Evolutionary conservation across 345 rosid genomes (phyloP), one percentile per base, ranked within the genome.

Genomic region (Streptanthus diversifolius): DNA sequence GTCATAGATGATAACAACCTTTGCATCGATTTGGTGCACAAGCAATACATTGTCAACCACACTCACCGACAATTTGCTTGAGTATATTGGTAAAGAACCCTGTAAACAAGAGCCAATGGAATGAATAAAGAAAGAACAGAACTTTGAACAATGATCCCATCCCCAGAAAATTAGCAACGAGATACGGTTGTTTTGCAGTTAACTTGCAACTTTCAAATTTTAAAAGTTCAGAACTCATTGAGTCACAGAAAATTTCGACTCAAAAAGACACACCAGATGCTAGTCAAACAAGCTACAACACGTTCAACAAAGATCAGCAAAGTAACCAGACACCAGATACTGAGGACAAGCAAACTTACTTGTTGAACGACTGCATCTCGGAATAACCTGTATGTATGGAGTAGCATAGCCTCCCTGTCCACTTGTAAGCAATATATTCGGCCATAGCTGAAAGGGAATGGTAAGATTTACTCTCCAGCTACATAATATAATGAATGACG

Each of bases 381-480:
- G 79, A 92, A 95, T 80, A 95, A 92, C 76, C 96, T 85, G 81
- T 95, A 92, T 2, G 80, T 84, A 80, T 95, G 90, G 45, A 95
- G 91, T 43, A 84, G 83, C 98, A 95, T 95, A 54, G 98, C 97
- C 78, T 90, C 89, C 83, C 91, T 92, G 81, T 95, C 99, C 81
- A 88, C 85, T 83, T 95, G 98, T 79, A 95, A 82, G 85, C 99
- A 95, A 82, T 95, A 95, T 77, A 95, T 88, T 80, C 99, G 87
- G 68, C 97, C 99, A 80, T 95, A 95, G 63, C 99, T 95, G 98
- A 71, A 65, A 71, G 19, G 49, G 35, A 65, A 51, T 57, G 53
- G 44, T 39, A 65, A 17, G 18, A 15, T 52, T 71, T 43, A 71
- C 29, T 65, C 44, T 22, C 56, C 41, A 39, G 25, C 17, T 8